A percentile compares a stretch with the other conserved stretches of the same genome.
Conservation (phyloP, 768 basidiomycete genomes). For the Crucibulum laeve region DNA sequence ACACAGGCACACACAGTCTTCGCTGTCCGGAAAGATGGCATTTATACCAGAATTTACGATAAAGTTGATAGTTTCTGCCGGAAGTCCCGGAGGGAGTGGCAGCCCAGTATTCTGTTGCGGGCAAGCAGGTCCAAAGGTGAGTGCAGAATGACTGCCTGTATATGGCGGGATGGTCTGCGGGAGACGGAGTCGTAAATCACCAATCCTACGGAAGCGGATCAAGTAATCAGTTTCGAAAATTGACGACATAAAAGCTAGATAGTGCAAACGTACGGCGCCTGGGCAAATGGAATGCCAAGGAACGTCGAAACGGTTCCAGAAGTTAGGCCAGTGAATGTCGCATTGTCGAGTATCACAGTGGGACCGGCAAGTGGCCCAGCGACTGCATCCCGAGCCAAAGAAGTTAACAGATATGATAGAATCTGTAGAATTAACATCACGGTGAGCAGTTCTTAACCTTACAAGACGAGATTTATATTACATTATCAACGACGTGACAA, state of each 20-base stretch:
- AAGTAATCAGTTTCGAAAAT: background rate
- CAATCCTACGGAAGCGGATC: slow-evolving; percentile 17
- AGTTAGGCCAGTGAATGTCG: slow-evolving; percentile 35
- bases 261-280: slow-evolving; percentile 40
- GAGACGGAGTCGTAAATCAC: slow-evolving; percentile 37
- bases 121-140: slow-evolving; percentile 40
- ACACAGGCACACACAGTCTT: slow-evolving; percentile 38
- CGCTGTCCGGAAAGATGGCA: slow-evolving; percentile 22
- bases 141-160: slow-evolving; percentile 29
- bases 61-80: slow-evolving; percentile 21
- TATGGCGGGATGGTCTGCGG: slow-evolving; percentile 35
- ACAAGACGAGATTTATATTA: no score
- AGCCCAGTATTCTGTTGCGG: slow-evolving; percentile 35
- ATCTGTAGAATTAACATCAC: no score
- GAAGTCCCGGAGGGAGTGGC: slow-evolving; percentile 22
- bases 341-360: slow-evolving; percentile 35
- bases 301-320: slow-evolving; percentile 32
- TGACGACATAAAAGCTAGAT: background rate
- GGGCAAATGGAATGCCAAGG: slow-evolving; percentile 46
- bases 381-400: background rate
- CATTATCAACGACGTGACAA: no score
- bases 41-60: slow-evolving; percentile 22
- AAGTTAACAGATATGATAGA: background rate
- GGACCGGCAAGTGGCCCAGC: slow-evolving; percentile 12
- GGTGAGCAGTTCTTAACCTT: no score